phyloP scores from a whole-genome alignment of 1,284 basidiomycete species.

The Microbotryomycetes sp. region DNA sequence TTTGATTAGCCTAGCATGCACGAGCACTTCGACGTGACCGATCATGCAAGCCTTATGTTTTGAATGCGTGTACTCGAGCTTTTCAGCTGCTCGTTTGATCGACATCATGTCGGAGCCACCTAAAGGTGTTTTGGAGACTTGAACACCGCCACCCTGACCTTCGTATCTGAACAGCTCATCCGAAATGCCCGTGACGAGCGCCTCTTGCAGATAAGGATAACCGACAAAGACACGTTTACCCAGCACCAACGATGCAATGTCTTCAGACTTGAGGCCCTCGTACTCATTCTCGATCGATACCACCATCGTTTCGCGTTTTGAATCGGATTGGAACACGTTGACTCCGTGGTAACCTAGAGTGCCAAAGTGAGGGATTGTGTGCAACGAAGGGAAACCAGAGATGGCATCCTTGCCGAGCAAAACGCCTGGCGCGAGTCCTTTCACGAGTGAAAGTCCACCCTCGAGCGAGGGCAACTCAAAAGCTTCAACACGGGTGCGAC shows the following conservation, averaged over 20 bases:
- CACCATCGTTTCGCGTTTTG: constrained; percentile 85
- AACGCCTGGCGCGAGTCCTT: constrained; percentile 83
- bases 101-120: constrained; percentile 38
- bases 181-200: constrained; percentile 75
- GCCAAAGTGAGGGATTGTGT: constrained; percentile 77
- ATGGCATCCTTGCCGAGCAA: constrained; percentile 77
- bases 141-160: constrained; percentile 54
- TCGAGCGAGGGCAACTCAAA: constrained; percentile 74
- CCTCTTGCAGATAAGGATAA: constrained; percentile 96
- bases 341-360: constrained; percentile 78
- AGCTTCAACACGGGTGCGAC: constrained; percentile 66
- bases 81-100: constrained; percentile 72
- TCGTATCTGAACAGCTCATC: constrained; percentile 85
- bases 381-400: constrained; percentile 90
- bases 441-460: constrained; percentile 74
- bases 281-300: constrained; percentile 68
- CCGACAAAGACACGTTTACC: constrained; percentile 72
- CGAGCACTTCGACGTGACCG: constrained; percentile 67
- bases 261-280: constrained; percentile 61
- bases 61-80: constrained; percentile 76
- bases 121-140: constrained; percentile 66
- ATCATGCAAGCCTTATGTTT: constrained; percentile 83
- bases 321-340: constrained; percentile 87
- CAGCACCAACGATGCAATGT: constrained; percentile 67
- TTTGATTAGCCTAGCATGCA: constrained; percentile 81